Evolutionary conservation across 2,329 filamentous ascomycete species (phyloP).

Genomic region (Neoscytalidium dimidiatum): DNA sequence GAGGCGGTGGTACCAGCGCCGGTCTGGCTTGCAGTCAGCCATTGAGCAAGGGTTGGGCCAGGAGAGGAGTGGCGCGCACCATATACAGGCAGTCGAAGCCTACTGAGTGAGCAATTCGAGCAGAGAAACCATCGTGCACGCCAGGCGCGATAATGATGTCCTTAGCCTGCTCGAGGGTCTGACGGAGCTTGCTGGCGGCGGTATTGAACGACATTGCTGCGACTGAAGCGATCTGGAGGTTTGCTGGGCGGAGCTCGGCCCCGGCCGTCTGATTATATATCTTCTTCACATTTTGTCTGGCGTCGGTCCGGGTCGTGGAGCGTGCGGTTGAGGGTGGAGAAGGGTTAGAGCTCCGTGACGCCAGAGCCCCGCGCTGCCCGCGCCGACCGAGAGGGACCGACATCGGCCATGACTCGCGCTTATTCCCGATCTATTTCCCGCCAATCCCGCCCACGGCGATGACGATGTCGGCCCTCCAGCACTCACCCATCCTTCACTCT

Average conservation of each 20-base stretch:
- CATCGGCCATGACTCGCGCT: constrained; percentile 12
- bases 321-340: background rate
- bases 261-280: background rate
- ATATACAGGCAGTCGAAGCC: constrained; percentile 69
- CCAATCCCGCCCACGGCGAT: background rate
- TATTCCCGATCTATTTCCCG: constrained; percentile 5
- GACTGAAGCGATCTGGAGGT: background rate
- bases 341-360: background rate
- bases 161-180: constrained; percentile 32
- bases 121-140: constrained; percentile 69
- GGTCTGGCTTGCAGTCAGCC: constrained; percentile 45
- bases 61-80: constrained; percentile 45
- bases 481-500: background rate
- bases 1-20: constrained; percentile 65
- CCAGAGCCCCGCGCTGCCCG: background rate
- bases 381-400: too few relatives aligned
- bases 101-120: constrained; percentile 62
- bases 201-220: constrained; percentile 10
- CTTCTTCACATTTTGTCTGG: background rate
- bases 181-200: constrained; percentile 25
- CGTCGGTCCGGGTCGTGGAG: background rate
- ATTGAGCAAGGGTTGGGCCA: background rate
- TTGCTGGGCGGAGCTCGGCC: background rate
- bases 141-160: constrained; percentile 60
- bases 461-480: background rate